phyloP scores from a whole-genome alignment of 2,329 filamentous ascomycete genomes.

The Diplocarpon rosae region DNA sequence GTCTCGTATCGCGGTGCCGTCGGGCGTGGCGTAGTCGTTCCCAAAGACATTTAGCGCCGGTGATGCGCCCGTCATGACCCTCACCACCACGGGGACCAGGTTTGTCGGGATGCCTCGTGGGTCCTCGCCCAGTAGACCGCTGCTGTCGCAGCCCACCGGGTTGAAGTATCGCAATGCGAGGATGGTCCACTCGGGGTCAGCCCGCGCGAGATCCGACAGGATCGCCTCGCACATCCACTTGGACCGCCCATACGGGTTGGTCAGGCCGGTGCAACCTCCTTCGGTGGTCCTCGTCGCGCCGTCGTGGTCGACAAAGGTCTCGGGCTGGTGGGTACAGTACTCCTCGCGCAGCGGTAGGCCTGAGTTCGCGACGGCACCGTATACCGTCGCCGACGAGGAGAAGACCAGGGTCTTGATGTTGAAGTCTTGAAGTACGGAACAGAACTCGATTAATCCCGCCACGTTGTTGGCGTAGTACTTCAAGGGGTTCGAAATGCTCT shows the following conservation, averaged over 20 bases:
- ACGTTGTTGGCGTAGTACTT: slow-evolving; percentile 58
- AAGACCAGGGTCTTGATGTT: slow-evolving; percentile 55
- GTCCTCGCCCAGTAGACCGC: slow-evolving; percentile 51
- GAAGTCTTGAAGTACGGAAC: slow-evolving; percentile 43
- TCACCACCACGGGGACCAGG: slow-evolving; percentile 50
- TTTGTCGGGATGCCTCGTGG: slow-evolving; percentile 51
- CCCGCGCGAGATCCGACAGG: slow-evolving; percentile 45
- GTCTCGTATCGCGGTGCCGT: slow-evolving; percentile 54
- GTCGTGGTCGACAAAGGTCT: slow-evolving; percentile 5
- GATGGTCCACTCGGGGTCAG: slow-evolving; percentile 50
- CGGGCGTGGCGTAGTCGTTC: slow-evolving; percentile 50
- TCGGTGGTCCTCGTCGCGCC: background rate
- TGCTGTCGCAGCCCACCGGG: slow-evolving; percentile 52
- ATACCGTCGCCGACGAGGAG: slow-evolving; percentile 55
- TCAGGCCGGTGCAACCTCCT: slow-evolving; percentile 43
- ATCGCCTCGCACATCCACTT: slow-evolving; percentile 59
- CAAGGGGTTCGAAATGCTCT: slow-evolving; percentile 47
- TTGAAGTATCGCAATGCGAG: slow-evolving; percentile 55
- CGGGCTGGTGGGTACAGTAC: slow-evolving; percentile 29
- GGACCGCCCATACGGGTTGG: slow-evolving; percentile 53
- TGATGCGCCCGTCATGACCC: slow-evolving; percentile 44
- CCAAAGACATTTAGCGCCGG: slow-evolving; percentile 47
- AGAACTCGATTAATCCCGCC: slow-evolving; percentile 47
- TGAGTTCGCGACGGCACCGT: slow-evolving; percentile 40
- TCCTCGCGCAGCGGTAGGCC: slow-evolving; percentile 43